A percentile compares a stretch with the other conserved stretches of the same genome.
Conservation (phyloP, 2,329 filamentous ascomycete genomes). For the Colletotrichum liriopes region DNA sequence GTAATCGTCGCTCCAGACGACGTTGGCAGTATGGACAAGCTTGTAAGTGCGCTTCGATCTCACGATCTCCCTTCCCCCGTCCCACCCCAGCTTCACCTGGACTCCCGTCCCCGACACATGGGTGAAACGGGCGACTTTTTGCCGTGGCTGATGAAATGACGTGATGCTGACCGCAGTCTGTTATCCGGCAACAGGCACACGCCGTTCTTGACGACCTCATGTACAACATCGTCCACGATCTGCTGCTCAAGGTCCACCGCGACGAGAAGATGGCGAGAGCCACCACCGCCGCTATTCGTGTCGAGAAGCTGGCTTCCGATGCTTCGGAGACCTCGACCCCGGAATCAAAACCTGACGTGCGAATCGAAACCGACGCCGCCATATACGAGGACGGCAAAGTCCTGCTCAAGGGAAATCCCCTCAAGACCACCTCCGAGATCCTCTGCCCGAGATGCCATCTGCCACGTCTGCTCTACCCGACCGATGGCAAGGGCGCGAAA, state of each 20-base stretch:
- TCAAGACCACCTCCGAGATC: constrained; percentile 80
- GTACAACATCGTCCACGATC: constrained; percentile 83
- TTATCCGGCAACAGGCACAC: constrained; percentile 63
- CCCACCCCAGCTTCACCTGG: not conserved
- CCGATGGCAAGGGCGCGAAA: constrained; percentile 76
- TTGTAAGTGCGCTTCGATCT: constrained; percentile 65
- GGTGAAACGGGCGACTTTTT: not conserved
- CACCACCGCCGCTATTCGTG: constrained; percentile 74
- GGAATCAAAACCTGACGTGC: constrained; percentile 70
- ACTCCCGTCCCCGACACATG: not conserved
- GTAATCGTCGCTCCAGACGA: constrained; percentile 69
- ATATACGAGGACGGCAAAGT: constrained; percentile 80
- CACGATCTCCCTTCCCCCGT: not conserved
- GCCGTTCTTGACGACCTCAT: constrained; percentile 81
- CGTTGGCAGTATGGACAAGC: constrained; percentile 69
- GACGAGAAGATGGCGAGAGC: constrained; percentile 84
- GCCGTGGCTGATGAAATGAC: constrained; percentile 8
- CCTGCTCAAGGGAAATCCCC: constrained; percentile 79
- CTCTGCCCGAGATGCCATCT: constrained; percentile 83
- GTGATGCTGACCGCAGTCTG: constrained; percentile 31
- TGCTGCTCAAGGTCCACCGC: constrained; percentile 82
- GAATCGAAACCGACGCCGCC: constrained; percentile 77
- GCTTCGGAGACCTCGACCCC: constrained; percentile 67
- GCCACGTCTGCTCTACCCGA: constrained; percentile 80
- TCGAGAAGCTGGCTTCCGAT: constrained; percentile 74